Evolutionary conservation across 345 rosid species (phyloP).

Genomic region (Orychophragmus violaceus): DNA sequence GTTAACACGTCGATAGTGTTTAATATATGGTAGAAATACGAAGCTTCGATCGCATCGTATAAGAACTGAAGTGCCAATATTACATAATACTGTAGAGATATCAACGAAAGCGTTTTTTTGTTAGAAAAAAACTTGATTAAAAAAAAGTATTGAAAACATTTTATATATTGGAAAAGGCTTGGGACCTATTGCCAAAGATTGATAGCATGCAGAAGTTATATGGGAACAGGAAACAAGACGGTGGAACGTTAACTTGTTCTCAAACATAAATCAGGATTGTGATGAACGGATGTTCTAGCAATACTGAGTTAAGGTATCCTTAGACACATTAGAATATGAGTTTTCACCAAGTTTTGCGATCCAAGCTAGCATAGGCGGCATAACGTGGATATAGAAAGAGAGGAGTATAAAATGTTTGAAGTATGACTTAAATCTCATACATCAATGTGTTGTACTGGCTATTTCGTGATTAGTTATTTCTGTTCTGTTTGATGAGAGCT

Average conservation of each 20-base stretch:
- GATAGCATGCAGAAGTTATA: too few species aligned
- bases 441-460: neutral
- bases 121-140: neutral
- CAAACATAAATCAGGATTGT: too few species aligned
- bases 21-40: neutral
- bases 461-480: neutral
- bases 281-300: too few species aligned
- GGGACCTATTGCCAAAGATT: too few species aligned
- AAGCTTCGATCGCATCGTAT: neutral
- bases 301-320: neutral
- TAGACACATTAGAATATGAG: neutral
- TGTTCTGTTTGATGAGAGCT: neutral
- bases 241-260: too few species aligned
- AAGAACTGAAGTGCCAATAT: neutral
- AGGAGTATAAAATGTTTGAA: neutral
- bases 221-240: too few species aligned
- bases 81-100: neutral
- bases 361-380: neutral
- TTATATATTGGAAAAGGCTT: too few species aligned
- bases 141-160: neutral
- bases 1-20: neutral
- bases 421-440: neutral
- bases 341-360: neutral
- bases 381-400: neutral
- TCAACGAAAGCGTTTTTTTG: constrained; percentile 7